These are phyloP conservation scores for Fagus sylvatica DNA, from an alignment of 306 rosid genomes.

Conservation along the genomic window DNA sequence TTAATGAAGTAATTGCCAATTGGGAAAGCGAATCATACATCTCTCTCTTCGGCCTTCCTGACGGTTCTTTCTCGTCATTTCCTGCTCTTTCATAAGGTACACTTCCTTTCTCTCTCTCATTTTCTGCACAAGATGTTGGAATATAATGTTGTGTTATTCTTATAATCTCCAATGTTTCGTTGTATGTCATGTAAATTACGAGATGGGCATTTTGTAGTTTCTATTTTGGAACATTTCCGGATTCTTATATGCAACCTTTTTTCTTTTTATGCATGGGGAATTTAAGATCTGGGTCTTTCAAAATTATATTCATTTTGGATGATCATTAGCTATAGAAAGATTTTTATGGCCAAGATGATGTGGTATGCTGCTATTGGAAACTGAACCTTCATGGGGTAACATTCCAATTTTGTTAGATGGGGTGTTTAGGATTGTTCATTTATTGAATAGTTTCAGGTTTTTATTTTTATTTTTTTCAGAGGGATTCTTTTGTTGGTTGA, in stretches of 20 bases:
- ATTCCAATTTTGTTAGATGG: not conserved
- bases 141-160: not conserved
- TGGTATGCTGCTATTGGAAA: not conserved
- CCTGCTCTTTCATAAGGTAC: constrained; percentile 1
- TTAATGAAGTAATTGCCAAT: not conserved
- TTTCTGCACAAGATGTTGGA: not conserved
- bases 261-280: constrained; percentile 2
- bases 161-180: not conserved
- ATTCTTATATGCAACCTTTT: not conserved
- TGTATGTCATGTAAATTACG: not conserved
- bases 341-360: not conserved
- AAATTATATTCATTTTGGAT: not conserved
- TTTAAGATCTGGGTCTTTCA: not conserved
- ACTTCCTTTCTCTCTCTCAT: not conserved
- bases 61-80: not conserved
- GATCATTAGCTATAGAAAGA: not conserved
- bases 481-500: not conserved
- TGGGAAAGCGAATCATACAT: not conserved
- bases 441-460: not conserved
- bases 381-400: not conserved
- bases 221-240: constrained; percentile 3
- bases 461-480: not conserved
- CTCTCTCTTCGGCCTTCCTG: not conserved
- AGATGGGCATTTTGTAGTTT: constrained; percentile 11
- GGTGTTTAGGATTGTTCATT: not conserved